Evolutionary conservation across 2,329 filamentous ascomycete genomes (phyloP), one percentile per base, ranked within the genome.

Genomic region (Apiospora rasikravindrae): DNA sequence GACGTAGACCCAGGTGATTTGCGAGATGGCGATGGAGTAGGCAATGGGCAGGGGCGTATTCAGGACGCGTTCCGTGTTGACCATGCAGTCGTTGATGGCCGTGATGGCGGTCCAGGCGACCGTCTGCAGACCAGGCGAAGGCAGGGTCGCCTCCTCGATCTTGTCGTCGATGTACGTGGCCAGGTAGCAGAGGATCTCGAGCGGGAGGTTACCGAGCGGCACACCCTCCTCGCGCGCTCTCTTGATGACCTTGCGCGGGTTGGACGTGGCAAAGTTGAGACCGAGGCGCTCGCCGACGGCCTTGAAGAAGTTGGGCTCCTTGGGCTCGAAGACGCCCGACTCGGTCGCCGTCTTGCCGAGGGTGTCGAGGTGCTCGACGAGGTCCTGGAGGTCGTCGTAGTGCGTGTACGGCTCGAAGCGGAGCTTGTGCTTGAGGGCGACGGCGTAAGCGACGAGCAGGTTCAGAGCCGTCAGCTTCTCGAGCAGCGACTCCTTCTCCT

Each of bases 1-100:
- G 70, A 96, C 91, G 82, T 96, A 97, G 69, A 95, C 88, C 90
- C 93, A 95, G 44, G 94, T 94, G 79, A 96, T 96, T 81, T 97
- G 94, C 26, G 91, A 91, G 80, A 96, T 95, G 77, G 93, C 90
- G 77, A 97, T 97, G 75, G 89, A 91, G 84, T 97, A 97, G 67
- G 94, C 94, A 71, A 94, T 88, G 2, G 94, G 94, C 0, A 97
- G 88, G 1, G 94, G 94, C 0, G 94, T 97, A 80, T 92, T 93
- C 44, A 96, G 89, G 26, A 97, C 91, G 74, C 94, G 92, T 78
- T 96, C 93, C 67, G 91, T 91, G 72, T 91, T 91, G 22, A 89
- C 89, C 76, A 94, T 85, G 71, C 91, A 88, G 75, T 97, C 94
- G 78, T 93, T 94, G 70, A 97, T 84, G 5, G 88, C 81, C 68